Evolutionary conservation across 2,329 filamentous ascomycete species (phyloP).

Genomic region (Davidsoniella neocaledoniae): DNA sequence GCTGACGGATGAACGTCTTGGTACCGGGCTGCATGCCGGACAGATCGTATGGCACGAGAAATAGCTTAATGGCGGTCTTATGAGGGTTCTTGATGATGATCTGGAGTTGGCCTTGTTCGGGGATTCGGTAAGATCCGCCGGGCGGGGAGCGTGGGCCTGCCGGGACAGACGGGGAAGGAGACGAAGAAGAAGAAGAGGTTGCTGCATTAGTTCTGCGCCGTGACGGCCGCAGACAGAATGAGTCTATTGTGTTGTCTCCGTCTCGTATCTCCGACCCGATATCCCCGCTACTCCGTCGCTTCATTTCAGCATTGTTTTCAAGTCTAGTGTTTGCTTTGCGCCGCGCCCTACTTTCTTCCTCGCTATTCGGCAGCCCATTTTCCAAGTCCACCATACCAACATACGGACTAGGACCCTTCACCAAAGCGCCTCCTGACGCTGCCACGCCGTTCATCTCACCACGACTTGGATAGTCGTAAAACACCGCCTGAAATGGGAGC

Average conservation of each 20-base stretch:
- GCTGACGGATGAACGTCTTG: slow-evolving; percentile 90
- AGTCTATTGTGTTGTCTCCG: no score
- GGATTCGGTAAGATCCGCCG: slow-evolving; percentile 84
- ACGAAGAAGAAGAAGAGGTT: not conserved
- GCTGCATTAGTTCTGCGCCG: not conserved
- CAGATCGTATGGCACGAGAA: slow-evolving; percentile 84
- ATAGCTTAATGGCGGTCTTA: slow-evolving; percentile 93
- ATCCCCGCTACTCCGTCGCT: no score
- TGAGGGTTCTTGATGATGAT: slow-evolving; percentile 98
- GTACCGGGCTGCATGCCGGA: slow-evolving; percentile 83
- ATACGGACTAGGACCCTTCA: slow-evolving; percentile 88
- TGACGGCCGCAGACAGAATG: no score
- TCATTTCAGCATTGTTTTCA: no score
- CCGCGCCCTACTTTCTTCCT: slow-evolving; percentile 30
- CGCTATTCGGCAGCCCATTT: slow-evolving; percentile 46
- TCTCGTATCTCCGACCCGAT: no score
- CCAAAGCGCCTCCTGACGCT: slow-evolving; percentile 17
- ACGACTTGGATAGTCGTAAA: slow-evolving; percentile 57
- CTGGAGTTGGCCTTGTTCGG: slow-evolving; percentile 82
- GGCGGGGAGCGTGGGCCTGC: slow-evolving; percentile 39
- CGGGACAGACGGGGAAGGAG: no score
- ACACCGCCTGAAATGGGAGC: slow-evolving; percentile 82
- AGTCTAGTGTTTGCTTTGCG: slow-evolving; percentile 21
- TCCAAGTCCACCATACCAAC: slow-evolving; percentile 87
- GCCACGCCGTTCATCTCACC: slow-evolving; percentile 23